phyloP scores from a whole-genome alignment of 2,329 filamentous ascomycete species.

The Stachybotrys elegans region DNA sequence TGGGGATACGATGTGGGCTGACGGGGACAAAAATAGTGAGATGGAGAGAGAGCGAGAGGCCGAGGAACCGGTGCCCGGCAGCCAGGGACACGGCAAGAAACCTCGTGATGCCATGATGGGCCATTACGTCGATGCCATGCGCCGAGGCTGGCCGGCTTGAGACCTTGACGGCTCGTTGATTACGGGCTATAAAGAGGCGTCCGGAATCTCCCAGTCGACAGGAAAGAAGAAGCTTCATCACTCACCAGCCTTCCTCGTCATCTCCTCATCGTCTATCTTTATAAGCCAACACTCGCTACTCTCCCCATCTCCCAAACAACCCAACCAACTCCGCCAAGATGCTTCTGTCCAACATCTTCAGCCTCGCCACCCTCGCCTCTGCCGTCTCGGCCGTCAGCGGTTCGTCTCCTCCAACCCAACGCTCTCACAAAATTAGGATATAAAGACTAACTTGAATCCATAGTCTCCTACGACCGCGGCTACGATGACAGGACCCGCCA shows the following conservation, averaged over 20 bases:
- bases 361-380: constrained; percentile 31
- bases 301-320: constrained; percentile 9
- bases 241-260: too few relatives aligned
- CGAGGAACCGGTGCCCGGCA: too few relatives aligned
- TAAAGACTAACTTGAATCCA: constrained; percentile 9
- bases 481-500: constrained; percentile 59
- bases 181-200: constrained; percentile 21
- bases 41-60: too few relatives aligned
- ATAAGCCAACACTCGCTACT: constrained; percentile 4
- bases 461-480: constrained; percentile 65
- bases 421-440: neutral
- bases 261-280: too few relatives aligned
- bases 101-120: too few relatives aligned
- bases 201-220: too few relatives aligned
- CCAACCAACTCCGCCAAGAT: constrained; percentile 28
- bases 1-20: too few relatives aligned
- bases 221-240: neutral
- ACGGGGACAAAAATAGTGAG: too few relatives aligned
- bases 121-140: too few relatives aligned
- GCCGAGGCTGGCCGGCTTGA: too few relatives aligned
- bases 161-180: too few relatives aligned
- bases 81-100: too few relatives aligned
- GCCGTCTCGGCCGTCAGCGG: constrained; percentile 30
- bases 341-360: constrained; percentile 36
- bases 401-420: constrained; percentile 10